Evolutionary conservation across 306 rosid species (phyloP).

Genomic region (Cotoneaster glaucophyllus): DNA sequence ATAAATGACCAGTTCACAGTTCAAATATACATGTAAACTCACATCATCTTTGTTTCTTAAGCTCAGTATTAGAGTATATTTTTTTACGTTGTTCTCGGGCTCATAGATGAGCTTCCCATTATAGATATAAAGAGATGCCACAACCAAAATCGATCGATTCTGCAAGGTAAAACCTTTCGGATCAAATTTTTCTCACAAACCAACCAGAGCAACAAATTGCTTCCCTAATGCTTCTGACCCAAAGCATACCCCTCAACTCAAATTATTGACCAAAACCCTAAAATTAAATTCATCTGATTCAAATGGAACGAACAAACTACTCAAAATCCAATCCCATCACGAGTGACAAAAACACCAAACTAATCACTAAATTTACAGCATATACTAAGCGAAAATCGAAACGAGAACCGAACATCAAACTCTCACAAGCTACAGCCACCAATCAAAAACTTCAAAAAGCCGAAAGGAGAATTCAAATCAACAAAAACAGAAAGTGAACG

Average conservation of each 20-base stretch:
- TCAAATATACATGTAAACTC: not conserved
- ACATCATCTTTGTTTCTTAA: not conserved
- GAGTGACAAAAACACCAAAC: not conserved
- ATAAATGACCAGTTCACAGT: not conserved
- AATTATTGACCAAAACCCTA: constrained; percentile 10
- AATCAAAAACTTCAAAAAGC: not conserved
- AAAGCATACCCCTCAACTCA: not conserved
- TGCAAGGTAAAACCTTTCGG: not conserved
- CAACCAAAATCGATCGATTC: not conserved
- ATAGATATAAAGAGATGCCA: not conserved
- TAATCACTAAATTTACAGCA: not conserved
- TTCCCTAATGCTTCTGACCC: not conserved
- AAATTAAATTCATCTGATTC: not conserved
- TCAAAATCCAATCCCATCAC: not conserved
- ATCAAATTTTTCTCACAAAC: not conserved
- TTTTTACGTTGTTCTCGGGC: not conserved
- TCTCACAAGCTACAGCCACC: not conserved
- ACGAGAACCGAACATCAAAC: not conserved
- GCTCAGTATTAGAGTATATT: not conserved
- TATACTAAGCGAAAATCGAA: not conserved
- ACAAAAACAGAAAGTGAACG: constrained; percentile 4
- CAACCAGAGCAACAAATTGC: not conserved
- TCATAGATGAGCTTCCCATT: not conserved
- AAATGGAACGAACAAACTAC: not conserved
- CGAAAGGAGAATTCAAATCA: not conserved